Evolutionary conservation across 768 basidiomycete genomes (phyloP), one percentile per base, ranked within the genome.

Genomic region (Hypsizygus marmoreus): DNA sequence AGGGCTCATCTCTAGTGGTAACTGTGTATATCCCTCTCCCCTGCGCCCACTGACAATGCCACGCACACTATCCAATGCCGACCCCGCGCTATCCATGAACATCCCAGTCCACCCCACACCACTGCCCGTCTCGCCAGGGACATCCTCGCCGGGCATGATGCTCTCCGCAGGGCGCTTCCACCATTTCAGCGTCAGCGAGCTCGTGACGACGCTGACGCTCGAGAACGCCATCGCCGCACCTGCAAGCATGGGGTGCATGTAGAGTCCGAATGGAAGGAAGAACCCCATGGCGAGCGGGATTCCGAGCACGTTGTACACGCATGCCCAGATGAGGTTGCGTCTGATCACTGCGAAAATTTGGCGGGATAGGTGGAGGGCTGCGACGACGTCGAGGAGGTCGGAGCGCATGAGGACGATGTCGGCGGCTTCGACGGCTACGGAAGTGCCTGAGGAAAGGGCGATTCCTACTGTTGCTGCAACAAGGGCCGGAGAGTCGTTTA

Each of bases 201-300:
- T 93, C 20, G 81, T 82, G 12, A 99, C 95, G 40, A 99, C 97
- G 54, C 91, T 94, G 28, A 98, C 95, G 56, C 88, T 91, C 25
- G 91, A 95, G 65, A 93, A 94, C 19, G 97, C 97, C 97, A 99
- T 99, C 20, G 95, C 95, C 2, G 87, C 92, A n/a, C 92, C 95
- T 0, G 97, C 93, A 71, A 94, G 82, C 95, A 98, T 98, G 7
- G 97, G 97, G 57, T 94, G 97, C 62, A 98, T 83, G 65, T 94
- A 91, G 22, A 95, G 54, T 11, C 93, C 93, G 63, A 92, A 79
- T 0, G 97, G 97, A 10, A 98, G 75, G 72, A 99, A 85, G 36
- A 98, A 46, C 19, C 97, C 97, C 97, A 99, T 99, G 16, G 97
- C 97, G 35, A 98, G 81, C 13, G 97, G 97, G 48, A 99, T 95